phyloP scores from a whole-genome alignment of 2,329 filamentous ascomycete genomes.

The Penicillium sp. region DNA sequence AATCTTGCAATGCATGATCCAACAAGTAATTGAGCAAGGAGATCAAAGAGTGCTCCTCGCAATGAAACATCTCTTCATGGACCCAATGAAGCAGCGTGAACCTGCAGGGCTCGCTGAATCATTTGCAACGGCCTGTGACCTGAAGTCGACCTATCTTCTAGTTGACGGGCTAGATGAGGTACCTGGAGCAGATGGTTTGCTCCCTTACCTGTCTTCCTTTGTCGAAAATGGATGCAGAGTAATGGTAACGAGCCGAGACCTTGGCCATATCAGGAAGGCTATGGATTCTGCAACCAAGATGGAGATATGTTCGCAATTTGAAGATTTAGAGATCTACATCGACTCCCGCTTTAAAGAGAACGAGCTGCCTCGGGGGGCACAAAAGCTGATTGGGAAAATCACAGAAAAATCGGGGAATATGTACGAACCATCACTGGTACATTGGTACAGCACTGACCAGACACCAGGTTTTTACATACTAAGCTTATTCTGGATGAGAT shows the following conservation, averaged over 20 bases:
- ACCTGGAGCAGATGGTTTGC: neutral
- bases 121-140: neutral
- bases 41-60: neutral
- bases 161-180: neutral
- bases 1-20: neutral
- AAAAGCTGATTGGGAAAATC: neutral
- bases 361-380: neutral
- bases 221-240: neutral
- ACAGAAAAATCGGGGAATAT: neutral
- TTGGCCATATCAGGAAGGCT: neutral
- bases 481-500: neutral
- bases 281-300: neutral
- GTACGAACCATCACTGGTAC: neutral
- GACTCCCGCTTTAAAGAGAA: neutral
- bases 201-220: neutral
- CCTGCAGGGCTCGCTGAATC: neutral
- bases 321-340: neutral
- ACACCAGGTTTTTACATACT: neutral
- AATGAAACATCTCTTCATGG: neutral
- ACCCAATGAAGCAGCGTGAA: neutral
- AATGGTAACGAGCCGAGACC: neutral
- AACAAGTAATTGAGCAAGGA: neutral
- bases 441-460: neutral
- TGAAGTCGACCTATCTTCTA: neutral
- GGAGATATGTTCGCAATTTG: neutral